Base-by-base conservation (phyloP, 2,329 filamentous ascomycete genomes). In the Corinectria fuckeliana region DNA sequence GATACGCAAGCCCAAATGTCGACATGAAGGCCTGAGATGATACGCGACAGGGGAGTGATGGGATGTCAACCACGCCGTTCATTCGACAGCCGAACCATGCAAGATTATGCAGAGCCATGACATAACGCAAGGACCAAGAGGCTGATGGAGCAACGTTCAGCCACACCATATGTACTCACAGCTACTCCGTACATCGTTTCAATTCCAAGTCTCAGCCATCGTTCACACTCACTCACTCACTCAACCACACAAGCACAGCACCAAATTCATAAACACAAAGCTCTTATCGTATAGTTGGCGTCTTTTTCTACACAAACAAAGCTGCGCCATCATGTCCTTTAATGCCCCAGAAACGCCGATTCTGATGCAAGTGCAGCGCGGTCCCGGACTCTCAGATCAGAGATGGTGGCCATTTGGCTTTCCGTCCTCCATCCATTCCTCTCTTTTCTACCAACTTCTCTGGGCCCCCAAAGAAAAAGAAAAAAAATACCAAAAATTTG, bases 291-390 rank as follows among this genome's bases (percentile, higher is more conserved):
- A 54, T 58, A 53, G n/a, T n/a, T n/a, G n/a, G 42, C 28, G 25
- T 14, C 47, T 58, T 54, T 50, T 54, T 58, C 56, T 58, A 58
- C 28, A 65, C 60, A 67, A 60, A 58, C 42, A 66, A 58, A 58
- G 65, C 65, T 68, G 66, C 65, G 59, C 66, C 68, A 68, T 69
- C 68, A 65, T 69, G 63, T 67, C 68, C 64, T 69, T 65, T 67
- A 48, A 69, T 66, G 63, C 67, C 68, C 68, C 68, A 47, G 65
- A 62, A 70, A 70, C 68, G 68, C 68, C 68, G 59, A 64, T 66
- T 70, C 68, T 70, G 68, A 70, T 70, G 68, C 68, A 70, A 69
- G 65, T 58, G 58, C 58, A 66, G 63, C 66, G 62, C 48, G 28
- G 45, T 47, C 32, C 34, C 39, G 50, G 50, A 34, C 28, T 28